Conservation (phyloP, 2,329 filamentous ascomycete genomes). For the Gaeumannomyces tritici region DNA sequence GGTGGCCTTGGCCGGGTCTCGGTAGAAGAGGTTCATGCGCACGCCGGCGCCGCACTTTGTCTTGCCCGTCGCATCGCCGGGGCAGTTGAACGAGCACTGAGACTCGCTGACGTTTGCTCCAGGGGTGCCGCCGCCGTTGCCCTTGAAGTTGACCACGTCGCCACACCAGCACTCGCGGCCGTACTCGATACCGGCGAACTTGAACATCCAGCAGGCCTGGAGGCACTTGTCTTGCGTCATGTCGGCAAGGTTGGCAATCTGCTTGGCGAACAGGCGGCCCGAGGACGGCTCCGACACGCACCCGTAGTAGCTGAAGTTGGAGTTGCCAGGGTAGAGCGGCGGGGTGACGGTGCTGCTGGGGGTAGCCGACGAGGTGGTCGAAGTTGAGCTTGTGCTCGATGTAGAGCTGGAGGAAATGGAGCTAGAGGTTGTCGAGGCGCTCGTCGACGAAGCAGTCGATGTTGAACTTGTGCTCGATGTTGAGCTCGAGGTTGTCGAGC, state of each 20-base stretch:
- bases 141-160: conserved; percentile 14
- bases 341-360: neutral
- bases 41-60: conserved; percentile 8
- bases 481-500: neutral
- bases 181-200: conserved; percentile 27
- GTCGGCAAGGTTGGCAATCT: conserved; percentile 4
- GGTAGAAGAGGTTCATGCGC: conserved; percentile 8
- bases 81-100: conserved; percentile 6
- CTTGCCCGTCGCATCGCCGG: conserved; percentile 7
- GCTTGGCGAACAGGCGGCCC: conserved; percentile 8
- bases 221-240: conserved; percentile 23
- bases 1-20: neutral
- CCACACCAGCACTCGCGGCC: conserved; percentile 30
- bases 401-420: conserved; percentile 1
- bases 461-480: neutral
- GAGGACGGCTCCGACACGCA: conserved; percentile 12
- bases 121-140: conserved; percentile 10
- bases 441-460: neutral
- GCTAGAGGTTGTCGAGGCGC: neutral
- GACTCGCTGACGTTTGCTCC: neutral
- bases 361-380: neutral
- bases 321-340: conserved; percentile 6
- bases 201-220: conserved; percentile 17
- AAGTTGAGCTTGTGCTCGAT: neutral
- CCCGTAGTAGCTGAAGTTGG: conserved; percentile 12